Evolutionary conservation across 352 stramenopile genomes (phyloP).

Genomic region (Phytopythium mirpurense): DNA sequence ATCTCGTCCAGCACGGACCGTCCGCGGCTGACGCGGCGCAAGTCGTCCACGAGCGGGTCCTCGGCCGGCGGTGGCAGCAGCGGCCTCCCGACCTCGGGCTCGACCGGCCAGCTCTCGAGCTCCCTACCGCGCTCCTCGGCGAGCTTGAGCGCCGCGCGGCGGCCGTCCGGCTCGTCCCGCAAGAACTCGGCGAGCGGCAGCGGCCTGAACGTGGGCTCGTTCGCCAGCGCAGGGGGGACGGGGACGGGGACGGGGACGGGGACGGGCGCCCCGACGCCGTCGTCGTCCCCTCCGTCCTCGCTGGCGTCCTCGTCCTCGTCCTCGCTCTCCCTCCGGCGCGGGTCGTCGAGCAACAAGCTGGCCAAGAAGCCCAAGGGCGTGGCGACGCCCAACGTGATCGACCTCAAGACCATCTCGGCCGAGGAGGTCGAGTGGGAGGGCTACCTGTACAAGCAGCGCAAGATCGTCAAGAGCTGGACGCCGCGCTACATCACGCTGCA

Average conservation of each 20-base stretch:
- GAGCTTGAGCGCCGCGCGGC: conserved; percentile 15
- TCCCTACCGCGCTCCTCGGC: conserved; percentile 14
- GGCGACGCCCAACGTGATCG: conserved; percentile 74
- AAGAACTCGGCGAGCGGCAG: conserved; percentile 19
- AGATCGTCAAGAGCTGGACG: conserved; percentile 88
- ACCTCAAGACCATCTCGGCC: conserved; percentile 82
- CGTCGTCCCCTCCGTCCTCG: conserved; percentile 11
- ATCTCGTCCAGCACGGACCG: conserved; percentile 24
- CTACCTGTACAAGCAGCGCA: conserved; percentile 88
- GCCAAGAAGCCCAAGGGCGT: conserved; percentile 17
- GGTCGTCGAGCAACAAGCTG: background rate
- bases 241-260: too few relatives aligned
- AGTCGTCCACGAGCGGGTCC: conserved; percentile 32
- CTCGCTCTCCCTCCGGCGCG: conserved; percentile 10
- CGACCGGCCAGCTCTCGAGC: conserved; percentile 10
- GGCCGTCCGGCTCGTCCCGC: conserved; percentile 35
- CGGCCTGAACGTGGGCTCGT: conserved; percentile 8
- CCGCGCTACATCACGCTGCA: conserved; percentile 84
- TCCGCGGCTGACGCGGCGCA: conserved; percentile 29
- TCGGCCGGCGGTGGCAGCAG: conserved; percentile 12
- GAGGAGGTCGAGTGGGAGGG: conserved; percentile 87
- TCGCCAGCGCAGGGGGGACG: conserved; percentile 7
- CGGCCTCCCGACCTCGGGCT: conserved; percentile 10
- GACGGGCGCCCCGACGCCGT: conserved; percentile 3
- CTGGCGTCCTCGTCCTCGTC: conserved; percentile 1